Evolutionary conservation across 2,329 filamentous ascomycete species (phyloP), one percentile per base, ranked within the genome.

Genomic region (Fusarium tanahbumbuense): DNA sequence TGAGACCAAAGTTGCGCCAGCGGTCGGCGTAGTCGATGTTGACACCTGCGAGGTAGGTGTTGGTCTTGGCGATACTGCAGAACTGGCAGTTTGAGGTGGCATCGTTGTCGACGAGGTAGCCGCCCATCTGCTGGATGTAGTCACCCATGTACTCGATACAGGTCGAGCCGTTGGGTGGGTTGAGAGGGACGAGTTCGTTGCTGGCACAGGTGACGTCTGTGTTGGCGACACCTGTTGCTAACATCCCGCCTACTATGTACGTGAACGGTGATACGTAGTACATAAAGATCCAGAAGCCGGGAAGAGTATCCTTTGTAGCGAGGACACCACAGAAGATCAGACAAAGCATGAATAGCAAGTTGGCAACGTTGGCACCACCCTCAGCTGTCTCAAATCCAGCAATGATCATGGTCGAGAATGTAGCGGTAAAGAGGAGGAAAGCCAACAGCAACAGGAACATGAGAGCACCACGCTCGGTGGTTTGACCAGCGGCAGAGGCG

Each of bases 211-310:
- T 70, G 44, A 96, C 89, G 0, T 80, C 56, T 1, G 87, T 88
- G 75, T 91, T 90, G 46, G 92, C 91, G 11, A 97, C 83, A 10
- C 88, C 92, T 2, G 87, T 87, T 0, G 90, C 86, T 5, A 95
- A 80, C 83, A 97, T 89, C 37, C 90, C 92, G 28, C 87, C 86
- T 32, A 96, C 88, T 27, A 96, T 81, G 77, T 97, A 97, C 0
- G 92, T 94, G 74, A 97, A 92, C 0, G 94, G 93, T 0, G 91
- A 93, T 42, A 94, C 82, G 52, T 91, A 88, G 81, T 95, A 94
- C 77, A 76, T 74, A 22, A 76, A 74, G 25, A 61, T 75, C 74
- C 74, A 80, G 70, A 87, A 87, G 22, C 88, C 87, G 1, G 89
- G 90, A 15, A 86, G 80, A 15, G 86, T 84, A 16, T 87, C 88